These are phyloP conservation scores for Corylus americana DNA, from an alignment of 306 rosid species.

Conservation along the genomic window DNA sequence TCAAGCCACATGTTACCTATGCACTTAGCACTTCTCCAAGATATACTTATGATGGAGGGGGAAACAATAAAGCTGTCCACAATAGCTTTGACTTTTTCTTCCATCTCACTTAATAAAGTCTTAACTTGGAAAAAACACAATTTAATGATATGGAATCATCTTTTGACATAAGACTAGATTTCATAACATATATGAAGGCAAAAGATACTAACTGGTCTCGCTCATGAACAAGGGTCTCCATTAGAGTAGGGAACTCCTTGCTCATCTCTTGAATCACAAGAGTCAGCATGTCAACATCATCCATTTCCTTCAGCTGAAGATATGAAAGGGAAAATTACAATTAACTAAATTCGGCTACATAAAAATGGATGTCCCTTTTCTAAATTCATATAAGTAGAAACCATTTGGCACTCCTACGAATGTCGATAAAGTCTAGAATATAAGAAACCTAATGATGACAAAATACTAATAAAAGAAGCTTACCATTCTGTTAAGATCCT, in stretches of 20 bases:
- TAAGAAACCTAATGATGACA: slow-evolving; percentile 11
- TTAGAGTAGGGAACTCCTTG: slow-evolving; percentile 86
- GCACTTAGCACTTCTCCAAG: not conserved
- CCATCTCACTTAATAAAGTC: not conserved
- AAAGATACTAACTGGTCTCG: slow-evolving; percentile 77
- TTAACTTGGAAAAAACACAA: not conserved
- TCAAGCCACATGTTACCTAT: not conserved
- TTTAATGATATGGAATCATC: not conserved
- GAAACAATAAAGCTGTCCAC: not conserved
- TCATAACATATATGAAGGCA: slow-evolving; percentile 15
- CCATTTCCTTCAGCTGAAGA: slow-evolving; percentile 85
- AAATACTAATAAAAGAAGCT: slow-evolving; percentile 14
- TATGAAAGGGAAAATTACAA: slow-evolving; percentile 32
- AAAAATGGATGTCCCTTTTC: slow-evolving; percentile 6
- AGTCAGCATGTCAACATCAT: slow-evolving; percentile 86
- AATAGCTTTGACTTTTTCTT: not conserved
- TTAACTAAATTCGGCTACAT: slow-evolving; percentile 14
- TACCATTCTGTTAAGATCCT: slow-evolving; percentile 83
- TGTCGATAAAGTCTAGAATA: not conserved
- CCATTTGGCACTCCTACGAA: not conserved
- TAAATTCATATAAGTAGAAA: not conserved
- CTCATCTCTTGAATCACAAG: slow-evolving; percentile 91
- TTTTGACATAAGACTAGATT: slow-evolving; percentile 22
- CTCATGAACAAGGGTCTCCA: slow-evolving; percentile 94
- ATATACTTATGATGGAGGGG: not conserved